A percentile compares a stretch with the other conserved stretches of the same genome.
Conservation (phyloP, 192 early-diverging fungal species). For the Linnemannia hyalina region DNA sequence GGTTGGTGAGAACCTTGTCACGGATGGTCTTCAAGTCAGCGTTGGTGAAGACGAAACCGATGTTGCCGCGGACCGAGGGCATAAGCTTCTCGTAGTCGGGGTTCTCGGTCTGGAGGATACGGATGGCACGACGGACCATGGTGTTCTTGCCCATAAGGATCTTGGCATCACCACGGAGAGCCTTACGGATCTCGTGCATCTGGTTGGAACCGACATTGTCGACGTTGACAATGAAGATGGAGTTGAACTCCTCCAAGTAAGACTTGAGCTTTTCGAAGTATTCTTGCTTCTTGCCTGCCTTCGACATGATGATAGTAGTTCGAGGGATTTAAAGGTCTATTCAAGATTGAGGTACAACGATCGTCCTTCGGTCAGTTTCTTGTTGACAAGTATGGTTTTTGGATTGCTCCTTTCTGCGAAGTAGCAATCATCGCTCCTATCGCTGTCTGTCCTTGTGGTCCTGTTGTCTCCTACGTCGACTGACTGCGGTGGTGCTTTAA, state of each 20-base stretch:
- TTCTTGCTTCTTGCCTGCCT: constrained; percentile 99
- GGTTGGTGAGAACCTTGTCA: constrained; percentile 92
- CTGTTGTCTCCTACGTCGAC: too few species aligned
- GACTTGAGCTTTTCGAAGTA: constrained; percentile 95
- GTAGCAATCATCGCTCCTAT: too few species aligned
- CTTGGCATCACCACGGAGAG: constrained; percentile 91
- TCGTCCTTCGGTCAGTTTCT: background rate
- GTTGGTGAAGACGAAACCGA: constrained; percentile 99
- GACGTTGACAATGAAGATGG: constrained; percentile 99
- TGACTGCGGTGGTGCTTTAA: too few species aligned
- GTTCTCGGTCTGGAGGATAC: constrained; percentile 74
- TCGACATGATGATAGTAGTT: constrained; percentile 91
- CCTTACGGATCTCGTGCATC: constrained; percentile 97
- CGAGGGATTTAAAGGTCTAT: constrained; percentile 72
- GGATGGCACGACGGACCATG: constrained; percentile 94
- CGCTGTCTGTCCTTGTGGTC: too few species aligned
- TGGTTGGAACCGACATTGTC: constrained; percentile 99
- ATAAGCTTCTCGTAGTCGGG: constrained; percentile 90
- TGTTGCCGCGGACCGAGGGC: constrained; percentile 92
- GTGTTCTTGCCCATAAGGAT: constrained; percentile 99
- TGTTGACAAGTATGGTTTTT: background rate
- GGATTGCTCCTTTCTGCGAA: background rate
- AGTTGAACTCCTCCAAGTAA: constrained; percentile 91
- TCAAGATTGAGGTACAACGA: background rate
- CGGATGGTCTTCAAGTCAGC: constrained; percentile 94